Base-by-base conservation (phyloP, 2,329 filamentous ascomycete genomes). In the Paramyrothecium sp. region DNA sequence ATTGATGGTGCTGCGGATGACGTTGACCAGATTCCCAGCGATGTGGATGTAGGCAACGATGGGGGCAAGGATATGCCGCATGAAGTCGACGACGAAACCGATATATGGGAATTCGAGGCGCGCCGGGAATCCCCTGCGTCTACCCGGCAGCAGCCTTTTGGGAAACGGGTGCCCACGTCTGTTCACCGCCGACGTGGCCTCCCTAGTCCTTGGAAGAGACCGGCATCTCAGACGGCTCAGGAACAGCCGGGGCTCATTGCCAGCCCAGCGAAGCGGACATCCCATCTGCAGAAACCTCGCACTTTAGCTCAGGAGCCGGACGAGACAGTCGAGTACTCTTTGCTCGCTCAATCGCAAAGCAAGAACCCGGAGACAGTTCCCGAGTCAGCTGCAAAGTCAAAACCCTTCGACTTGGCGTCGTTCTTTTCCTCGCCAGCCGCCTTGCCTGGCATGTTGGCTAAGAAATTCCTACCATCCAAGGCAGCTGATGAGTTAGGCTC, bases 41-140 rank as follows among this genome's bases (percentile, higher is more conserved):
- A 59, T 2, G 57, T 61, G 2, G 59, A 63, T 8, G 51, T 65
- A 51, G 66, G 62, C 20, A 55, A 53, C 7, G 47, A 51, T 3
- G 54, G 38, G 30, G 55, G 55, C 22, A 23, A 41, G n/a, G 41
- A 57, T 17, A 23, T 34, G 51, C 11, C 55, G 4, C 58, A 61
- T 11, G 59, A 55, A 17, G 53, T 56, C 2, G 33, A 34, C 8
- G 60, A 79, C n/a, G 76, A 78, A 3, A 79, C 78, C 12, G 73
- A 86, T 60, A 75, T 87, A 12, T 87, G 83, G 83, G 83, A 81
- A 33, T 65, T 85, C 22, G 84, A 86, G 65, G 83, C 83, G 12
- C 75, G 78, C 54, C 77, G 83, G 13, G 71, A 75, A 7, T 75
- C 75, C 1, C 77, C 79, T 11, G 67, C 61, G 5, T 63, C 69